Percentiles rank a stretch among this genome's conserved stretches.
Conservation (phyloP, 192 early-diverging fungal genomes). For the Funneliformis mosseae region DNA sequence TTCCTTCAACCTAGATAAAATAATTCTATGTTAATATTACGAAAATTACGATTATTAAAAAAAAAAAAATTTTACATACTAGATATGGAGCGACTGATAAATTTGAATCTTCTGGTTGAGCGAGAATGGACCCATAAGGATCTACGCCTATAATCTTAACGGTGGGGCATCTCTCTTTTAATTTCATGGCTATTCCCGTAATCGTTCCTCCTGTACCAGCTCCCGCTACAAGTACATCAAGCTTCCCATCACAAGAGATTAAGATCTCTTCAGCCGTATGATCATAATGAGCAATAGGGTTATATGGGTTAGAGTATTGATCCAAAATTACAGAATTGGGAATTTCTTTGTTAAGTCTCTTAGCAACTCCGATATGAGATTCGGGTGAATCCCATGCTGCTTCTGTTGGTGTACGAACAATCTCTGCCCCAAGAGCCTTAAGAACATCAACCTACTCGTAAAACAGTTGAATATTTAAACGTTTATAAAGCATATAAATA, state of each 20-base stretch:
- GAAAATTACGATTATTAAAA: background rate
- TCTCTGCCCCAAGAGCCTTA: slow-evolving; percentile 96
- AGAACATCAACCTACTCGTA: slow-evolving; percentile 80
- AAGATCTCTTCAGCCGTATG: slow-evolving; percentile 86
- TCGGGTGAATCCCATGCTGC: slow-evolving; percentile 99
- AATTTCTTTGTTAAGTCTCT: slow-evolving; percentile 91
- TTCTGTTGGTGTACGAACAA: slow-evolving; percentile 98
- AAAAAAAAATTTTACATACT: slow-evolving; percentile 8
- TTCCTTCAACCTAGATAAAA: slow-evolving; percentile 95
- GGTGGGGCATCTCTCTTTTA: slow-evolving; percentile 92
- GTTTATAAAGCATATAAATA: background rate
- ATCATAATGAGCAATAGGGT: slow-evolving; percentile 98
- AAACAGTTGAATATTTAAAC: background rate
- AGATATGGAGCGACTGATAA: background rate
- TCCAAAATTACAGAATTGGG: slow-evolving; percentile 95
- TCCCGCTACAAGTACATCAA: slow-evolving; percentile 95
- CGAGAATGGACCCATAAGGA: slow-evolving; percentile 93
- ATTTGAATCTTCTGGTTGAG: slow-evolving; percentile 64
- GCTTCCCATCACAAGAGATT: slow-evolving; percentile 76
- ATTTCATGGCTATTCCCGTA: slow-evolving; percentile 88
- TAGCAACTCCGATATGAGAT: slow-evolving; percentile 97
- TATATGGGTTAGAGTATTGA: slow-evolving; percentile 97
- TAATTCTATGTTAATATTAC: background rate
- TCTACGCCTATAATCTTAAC: slow-evolving; percentile 92
- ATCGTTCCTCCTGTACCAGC: slow-evolving; percentile 99